phyloP scores from a whole-genome alignment of 805 yeast species.

The Geotrichum ghanense region DNA sequence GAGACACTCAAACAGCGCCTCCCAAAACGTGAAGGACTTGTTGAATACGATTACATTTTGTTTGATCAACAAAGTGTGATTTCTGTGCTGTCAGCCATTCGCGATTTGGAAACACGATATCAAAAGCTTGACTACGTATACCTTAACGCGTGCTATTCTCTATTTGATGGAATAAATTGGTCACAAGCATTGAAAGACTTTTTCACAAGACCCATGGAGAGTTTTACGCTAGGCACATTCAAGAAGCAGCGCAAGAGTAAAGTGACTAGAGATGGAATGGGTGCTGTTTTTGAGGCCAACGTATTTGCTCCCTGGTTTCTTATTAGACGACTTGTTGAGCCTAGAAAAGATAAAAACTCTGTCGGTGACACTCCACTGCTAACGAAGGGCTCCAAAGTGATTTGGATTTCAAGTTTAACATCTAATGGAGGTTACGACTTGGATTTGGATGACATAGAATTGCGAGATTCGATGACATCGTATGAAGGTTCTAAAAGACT shows the following conservation, averaged over 20 bases:
- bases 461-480: conserved; percentile 49
- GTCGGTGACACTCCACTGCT: conserved; percentile 30
- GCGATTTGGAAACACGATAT: conserved; percentile 58
- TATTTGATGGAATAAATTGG: conserved; percentile 82
- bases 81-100: conserved; percentile 61
- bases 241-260: conserved; percentile 75
- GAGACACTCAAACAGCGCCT: conserved; percentile 31
- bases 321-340: conserved; percentile 43
- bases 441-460: conserved; percentile 64
- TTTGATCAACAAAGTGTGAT: conserved; percentile 90
- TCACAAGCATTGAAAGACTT: conserved; percentile 61
- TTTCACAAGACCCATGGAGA: conserved; percentile 53
- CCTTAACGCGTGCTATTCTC: conserved; percentile 85
- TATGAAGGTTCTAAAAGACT: conserved; percentile 89
- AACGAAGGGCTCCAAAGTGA: conserved; percentile 48
- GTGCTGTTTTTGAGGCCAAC: conserved; percentile 85
- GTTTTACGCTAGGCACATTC: conserved; percentile 81
- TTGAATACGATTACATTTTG: conserved; percentile 79
- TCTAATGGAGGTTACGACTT: conserved; percentile 65
- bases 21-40: conserved; percentile 35
- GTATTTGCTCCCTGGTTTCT: conserved; percentile 94
- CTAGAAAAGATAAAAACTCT: not conserved
- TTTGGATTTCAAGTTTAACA: conserved; percentile 84
- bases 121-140: conserved; percentile 63
- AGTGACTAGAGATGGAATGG: conserved; percentile 65